Evolutionary conservation across 2,329 filamentous ascomycete genomes (phyloP), one percentile per base, ranked within the genome.

Genomic region (Pestalotiopsis sp.): DNA sequence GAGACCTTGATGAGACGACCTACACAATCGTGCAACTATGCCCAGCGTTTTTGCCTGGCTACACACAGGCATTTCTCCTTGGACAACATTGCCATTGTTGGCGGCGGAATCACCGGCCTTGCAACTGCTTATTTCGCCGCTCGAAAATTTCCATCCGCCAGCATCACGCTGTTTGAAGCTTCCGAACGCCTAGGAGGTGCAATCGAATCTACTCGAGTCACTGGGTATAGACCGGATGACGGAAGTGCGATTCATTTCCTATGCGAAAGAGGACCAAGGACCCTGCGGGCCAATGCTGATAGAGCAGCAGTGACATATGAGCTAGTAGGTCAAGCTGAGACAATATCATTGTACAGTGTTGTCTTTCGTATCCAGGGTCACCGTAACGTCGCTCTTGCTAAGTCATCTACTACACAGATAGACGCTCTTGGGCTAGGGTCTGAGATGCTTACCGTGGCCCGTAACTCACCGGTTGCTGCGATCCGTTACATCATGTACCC

Each of bases 401-500:
- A 62, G 31, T 31, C 23, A 17, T n/a, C 38, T 6, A 62, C 17
- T 39, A 31, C 45, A n/a, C 59, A 70, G 68, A 68, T 70, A 17
- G 20, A 68, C n/a, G 4, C 62, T 14, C 58, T 70, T 25, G 68
- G 66, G 3, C 62, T 70, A n/a, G 57, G 11, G 45, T 61, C 66
- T 4, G 52, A 17, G 38, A 57, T 68, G 20, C 61, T 68, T 9
- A 49, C 66, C 7, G 68, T 70, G 45, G 62, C 66, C 49, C 65
- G 65, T 9, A 58, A 57, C 12, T 63, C 62, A 45, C 57, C 7
- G 62, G 49, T 57, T 4, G 45, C 52, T 23, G 52, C 57, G 31
- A 63, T 17, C 14, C 68, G 68, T 39, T 68, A 70, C 61, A 66
- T 70, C 63, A 49, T 70, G 14, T 70, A 68, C 38, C 68, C 66